A percentile compares a stretch with the other conserved stretches of the same genome.
Conservation (phyloP, 768 basidiomycete genomes). For the Porpolomopsis calyptriformis region DNA sequence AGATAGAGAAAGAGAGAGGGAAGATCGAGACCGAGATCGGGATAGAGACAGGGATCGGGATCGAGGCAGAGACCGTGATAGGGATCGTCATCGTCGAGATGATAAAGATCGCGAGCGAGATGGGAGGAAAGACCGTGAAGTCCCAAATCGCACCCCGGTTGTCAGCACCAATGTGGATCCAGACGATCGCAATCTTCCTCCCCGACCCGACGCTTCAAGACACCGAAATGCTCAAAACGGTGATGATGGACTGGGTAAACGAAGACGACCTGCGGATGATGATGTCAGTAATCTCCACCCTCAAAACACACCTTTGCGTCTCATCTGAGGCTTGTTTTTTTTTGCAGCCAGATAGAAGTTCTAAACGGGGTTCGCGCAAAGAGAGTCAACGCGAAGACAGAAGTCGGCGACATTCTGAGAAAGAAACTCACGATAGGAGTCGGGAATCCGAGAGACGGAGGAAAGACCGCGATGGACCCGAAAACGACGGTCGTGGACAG, state of each 20-base stretch:
- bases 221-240: slow-evolving; percentile 37
- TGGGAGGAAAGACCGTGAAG: slow-evolving; percentile 50
- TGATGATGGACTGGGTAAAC: slow-evolving; percentile 66
- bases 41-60: slow-evolving; percentile 50
- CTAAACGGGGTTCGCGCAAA: slow-evolving; percentile 76
- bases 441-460: slow-evolving; percentile 62
- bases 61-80: slow-evolving; percentile 36
- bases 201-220: slow-evolving; percentile 48
- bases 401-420: slow-evolving; percentile 52
- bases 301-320: background rate
- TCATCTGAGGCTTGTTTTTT: slow-evolving; percentile 13
- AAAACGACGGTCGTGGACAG: slow-evolving; percentile 36
- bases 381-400: slow-evolving; percentile 71
- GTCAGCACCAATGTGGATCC: slow-evolving; percentile 15
- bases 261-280: slow-evolving; percentile 58
- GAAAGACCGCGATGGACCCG: slow-evolving; percentile 49
- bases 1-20: slow-evolving; percentile 33
- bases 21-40: slow-evolving; percentile 48
- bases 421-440: slow-evolving; percentile 55
- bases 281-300: slow-evolving; percentile 41
- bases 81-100: slow-evolving; percentile 47
- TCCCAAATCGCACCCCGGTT: slow-evolving; percentile 26
- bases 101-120: slow-evolving; percentile 59
- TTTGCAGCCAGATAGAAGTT: slow-evolving; percentile 54
- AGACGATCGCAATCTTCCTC: slow-evolving; percentile 49